Evolutionary conservation across 2,329 filamentous ascomycete genomes (phyloP).

Genomic region (Xylariaceae sp.): DNA sequence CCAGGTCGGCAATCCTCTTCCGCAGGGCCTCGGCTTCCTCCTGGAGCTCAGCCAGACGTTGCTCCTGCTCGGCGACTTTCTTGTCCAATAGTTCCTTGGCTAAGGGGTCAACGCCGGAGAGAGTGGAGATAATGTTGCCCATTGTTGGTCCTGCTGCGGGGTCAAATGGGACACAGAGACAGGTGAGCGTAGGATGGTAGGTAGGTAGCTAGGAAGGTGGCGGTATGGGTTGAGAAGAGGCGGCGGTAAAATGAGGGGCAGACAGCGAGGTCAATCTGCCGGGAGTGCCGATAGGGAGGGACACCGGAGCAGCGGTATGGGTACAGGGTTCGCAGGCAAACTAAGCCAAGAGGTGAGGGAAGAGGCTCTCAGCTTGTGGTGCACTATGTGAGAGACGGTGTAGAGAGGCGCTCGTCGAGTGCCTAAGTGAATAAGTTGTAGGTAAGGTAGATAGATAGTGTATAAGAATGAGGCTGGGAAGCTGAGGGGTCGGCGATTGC

Average conservation of each 20-base stretch:
- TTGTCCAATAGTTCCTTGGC: constrained; percentile 32
- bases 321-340: neutral
- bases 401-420: no score
- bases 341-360: neutral
- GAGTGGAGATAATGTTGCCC: constrained; percentile 38
- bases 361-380: neutral
- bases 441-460: no score
- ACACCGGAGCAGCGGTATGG: neutral
- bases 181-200: neutral
- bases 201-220: neutral
- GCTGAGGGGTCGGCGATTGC: neutral
- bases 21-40: constrained; percentile 36
- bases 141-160: constrained; percentile 23
- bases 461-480: neutral
- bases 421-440: no score
- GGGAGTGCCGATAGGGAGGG: neutral
- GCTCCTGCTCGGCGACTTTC: constrained; percentile 36
- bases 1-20: constrained; percentile 33
- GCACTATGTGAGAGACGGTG: no score
- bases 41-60: constrained; percentile 33
- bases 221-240: neutral
- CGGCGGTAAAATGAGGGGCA: neutral
- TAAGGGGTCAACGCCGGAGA: constrained; percentile 34
- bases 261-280: neutral
- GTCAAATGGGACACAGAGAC: neutral